A percentile compares a stretch with the other conserved stretches of the same genome.
Evolutionary conservation across 2,329 filamentous ascomycete species (phyloP).

Genomic region (Penicillium sp.): DNA sequence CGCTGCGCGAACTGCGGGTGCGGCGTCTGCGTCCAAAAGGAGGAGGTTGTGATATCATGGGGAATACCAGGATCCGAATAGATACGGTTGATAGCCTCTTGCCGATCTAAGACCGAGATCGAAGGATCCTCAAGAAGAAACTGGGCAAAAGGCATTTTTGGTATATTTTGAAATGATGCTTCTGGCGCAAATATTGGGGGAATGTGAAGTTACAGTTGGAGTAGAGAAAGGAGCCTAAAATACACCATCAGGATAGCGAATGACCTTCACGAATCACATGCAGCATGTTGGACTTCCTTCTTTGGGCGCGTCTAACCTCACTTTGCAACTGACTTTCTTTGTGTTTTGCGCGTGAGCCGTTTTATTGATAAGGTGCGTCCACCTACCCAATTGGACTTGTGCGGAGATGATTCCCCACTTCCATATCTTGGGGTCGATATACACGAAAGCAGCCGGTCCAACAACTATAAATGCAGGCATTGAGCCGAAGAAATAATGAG

Average conservation of each 20-base stretch:
- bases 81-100: constrained; percentile 25
- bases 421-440: background rate
- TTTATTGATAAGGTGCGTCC: constrained; percentile 10
- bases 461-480: background rate
- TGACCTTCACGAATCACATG: constrained; percentile 10
- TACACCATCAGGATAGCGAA: background rate
- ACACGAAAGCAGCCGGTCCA: background rate
- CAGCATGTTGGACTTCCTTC: constrained; percentile 15
- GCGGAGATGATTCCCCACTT: background rate
- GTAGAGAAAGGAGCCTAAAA: background rate
- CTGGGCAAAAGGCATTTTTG: constrained; percentile 25
- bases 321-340: background rate
- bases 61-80: constrained; percentile 29
- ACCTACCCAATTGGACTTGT: constrained; percentile 7
- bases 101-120: constrained; percentile 18
- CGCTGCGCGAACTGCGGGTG: constrained; percentile 24
- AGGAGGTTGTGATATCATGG: constrained; percentile 28
- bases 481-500: background rate
- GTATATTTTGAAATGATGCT: background rate
- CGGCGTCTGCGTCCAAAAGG: constrained; percentile 32
- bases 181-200: background rate
- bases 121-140: constrained; percentile 17
- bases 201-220: background rate
- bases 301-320: background rate
- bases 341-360: background rate